Evolutionary conservation across 2,329 filamentous ascomycete species (phyloP), one percentile per base, ranked within the genome.

Genomic region (Grosmannia penicillata): DNA sequence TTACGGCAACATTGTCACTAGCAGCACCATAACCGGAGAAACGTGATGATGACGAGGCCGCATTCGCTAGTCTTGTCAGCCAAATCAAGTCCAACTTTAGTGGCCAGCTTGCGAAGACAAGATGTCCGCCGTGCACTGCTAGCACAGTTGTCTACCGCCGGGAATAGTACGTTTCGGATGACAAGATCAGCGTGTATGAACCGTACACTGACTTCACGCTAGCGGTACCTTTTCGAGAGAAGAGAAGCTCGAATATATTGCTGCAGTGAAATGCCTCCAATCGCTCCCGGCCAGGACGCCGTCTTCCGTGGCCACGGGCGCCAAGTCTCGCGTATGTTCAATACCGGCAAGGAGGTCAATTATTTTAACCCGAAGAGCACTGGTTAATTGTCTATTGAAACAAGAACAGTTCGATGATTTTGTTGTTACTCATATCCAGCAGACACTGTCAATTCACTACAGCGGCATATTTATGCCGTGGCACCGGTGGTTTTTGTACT

Each of bases 261-360:
- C 54, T 13, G 58, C 60, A 5, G 51, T 62, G 23, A 47, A 55
- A 10, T 64, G 61, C 37, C 43, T 64, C 30, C 50, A 53, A 42
- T 36, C 34, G 1, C 41, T 53, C 38, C 56, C 58, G 2, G 42
- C 57, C 3, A 41, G 43, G 7, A 56, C 51, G 1, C 49, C 52
- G 10, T 33, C 50, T 14, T 37, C 43, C 9, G 48, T 55, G 28
- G 56, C 52, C 8, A 50, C 58, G 3, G 59, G 58, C 5, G 57
- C 53, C 1, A 52, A 48, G 35, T 55, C 52, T 36, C 56, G 61
- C 27, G 43, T 40, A 10, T 18, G 35, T 35, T 13, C 18, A 8
- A 9, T 32, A 21, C 4, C 30, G n/a, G n/a, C n/a, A n/a, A n/a
- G n/a, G n/a, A n/a, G n/a, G n/a, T n/a, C n/a, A n/a, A n/a, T n/a